A percentile compares a stretch with the other conserved stretches of the same genome.
phyloP scores from a whole-genome alignment of 2,329 filamentous ascomycete species.

The Ilyonectria mors-panacis region DNA sequence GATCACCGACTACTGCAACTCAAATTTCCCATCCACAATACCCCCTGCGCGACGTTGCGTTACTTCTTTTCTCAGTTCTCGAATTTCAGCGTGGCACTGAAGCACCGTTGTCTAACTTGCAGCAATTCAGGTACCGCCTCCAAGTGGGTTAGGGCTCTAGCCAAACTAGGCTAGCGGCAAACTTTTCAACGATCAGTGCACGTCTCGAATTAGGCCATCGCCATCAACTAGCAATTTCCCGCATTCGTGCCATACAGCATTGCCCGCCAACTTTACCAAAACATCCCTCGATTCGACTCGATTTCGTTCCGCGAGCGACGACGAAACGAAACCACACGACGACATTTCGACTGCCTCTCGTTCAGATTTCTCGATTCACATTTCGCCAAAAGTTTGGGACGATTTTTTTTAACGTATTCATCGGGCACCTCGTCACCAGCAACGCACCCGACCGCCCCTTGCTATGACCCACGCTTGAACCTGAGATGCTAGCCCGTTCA shows the following conservation, averaged over 20 bases:
- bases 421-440: slow-evolving; percentile 29
- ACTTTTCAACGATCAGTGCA: slow-evolving; percentile 39
- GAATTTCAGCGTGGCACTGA: slow-evolving; percentile 14
- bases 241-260: slow-evolving; percentile 47
- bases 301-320: slow-evolving; percentile 28
- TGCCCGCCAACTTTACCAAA: slow-evolving; percentile 40
- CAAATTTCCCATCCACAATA: not conserved
- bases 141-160: slow-evolving; percentile 38
- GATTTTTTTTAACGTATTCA: slow-evolving; percentile 18
- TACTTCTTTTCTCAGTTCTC: slow-evolving; percentile 15
- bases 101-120: slow-evolving; percentile 28
- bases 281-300: slow-evolving; percentile 38
- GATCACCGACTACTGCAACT: not conserved
- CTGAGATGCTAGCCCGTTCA: slow-evolving; percentile 49
- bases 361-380: slow-evolving; percentile 14
- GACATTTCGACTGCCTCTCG: slow-evolving; percentile 10
- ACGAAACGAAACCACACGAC: slow-evolving; percentile 20
- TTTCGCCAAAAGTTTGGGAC: not conserved
- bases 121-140: slow-evolving; percentile 47
- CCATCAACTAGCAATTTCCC: slow-evolving; percentile 57
- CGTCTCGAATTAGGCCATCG: slow-evolving; percentile 46
- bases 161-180: slow-evolving; percentile 41
- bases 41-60: slow-evolving; percentile 13
- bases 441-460: slow-evolving; percentile 43
- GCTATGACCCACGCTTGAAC: slow-evolving; percentile 46